These are phyloP conservation scores for Panaeolus cyanescens DNA, from an alignment of 768 basidiomycete genomes.

Conservation along the genomic window DNA sequence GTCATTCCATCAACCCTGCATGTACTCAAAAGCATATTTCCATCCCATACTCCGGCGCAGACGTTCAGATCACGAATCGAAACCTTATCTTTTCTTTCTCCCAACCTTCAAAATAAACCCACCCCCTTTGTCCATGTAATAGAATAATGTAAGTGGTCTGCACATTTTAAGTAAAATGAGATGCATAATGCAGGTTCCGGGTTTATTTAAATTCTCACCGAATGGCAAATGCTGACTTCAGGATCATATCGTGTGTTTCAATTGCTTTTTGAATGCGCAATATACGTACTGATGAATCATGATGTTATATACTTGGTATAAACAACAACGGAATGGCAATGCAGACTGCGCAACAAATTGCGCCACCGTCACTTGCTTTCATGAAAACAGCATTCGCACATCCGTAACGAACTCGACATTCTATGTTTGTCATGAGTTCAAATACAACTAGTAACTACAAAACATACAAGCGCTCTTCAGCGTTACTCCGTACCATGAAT, in stretches of 20 bases:
- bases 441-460: constrained; percentile 11
- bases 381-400: background rate
- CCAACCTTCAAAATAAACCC: constrained; percentile 25
- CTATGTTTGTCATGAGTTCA: background rate
- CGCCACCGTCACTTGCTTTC: background rate
- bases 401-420: background rate
- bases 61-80: constrained; percentile 20
- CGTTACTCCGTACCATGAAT: background rate
- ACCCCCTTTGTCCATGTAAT: constrained; percentile 2
- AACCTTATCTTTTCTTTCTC: constrained; percentile 35
- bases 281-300: too few relatives aligned
- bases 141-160: constrained; percentile 14
- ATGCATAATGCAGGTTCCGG: background rate
- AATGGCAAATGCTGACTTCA: constrained; percentile 10
- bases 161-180: background rate
- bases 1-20: constrained; percentile 18
- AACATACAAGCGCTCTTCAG: constrained; percentile 4
- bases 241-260: background rate
- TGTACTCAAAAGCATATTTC: constrained; percentile 1
- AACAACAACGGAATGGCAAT: background rate
- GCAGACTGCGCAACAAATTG: background rate
- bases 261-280: background rate
- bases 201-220: constrained; percentile 17
- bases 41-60: constrained; percentile 19
- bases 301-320: too few relatives aligned